These are phyloP conservation scores for Kodamaea anthophila DNA, from an alignment of 1,139 yeast genomes.

Conservation along the genomic window DNA sequence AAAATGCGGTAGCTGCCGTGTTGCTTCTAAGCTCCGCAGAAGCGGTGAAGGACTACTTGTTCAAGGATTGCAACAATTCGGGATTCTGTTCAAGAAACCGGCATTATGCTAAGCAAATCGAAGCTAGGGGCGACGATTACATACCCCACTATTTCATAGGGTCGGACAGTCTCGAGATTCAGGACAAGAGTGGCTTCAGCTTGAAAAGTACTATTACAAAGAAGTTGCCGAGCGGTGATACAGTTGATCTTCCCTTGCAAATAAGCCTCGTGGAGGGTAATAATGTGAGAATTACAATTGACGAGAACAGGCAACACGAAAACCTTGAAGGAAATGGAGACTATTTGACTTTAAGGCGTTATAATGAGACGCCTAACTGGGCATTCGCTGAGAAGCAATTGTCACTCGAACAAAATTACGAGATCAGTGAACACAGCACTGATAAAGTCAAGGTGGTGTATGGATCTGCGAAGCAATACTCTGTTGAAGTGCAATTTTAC, in stretches of 20 bases:
- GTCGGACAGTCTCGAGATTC: constrained; percentile 26
- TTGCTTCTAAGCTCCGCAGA: constrained; percentile 1
- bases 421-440: constrained; percentile 11
- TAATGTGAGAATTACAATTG: constrained; percentile 53
- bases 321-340: no score
- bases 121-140: constrained; percentile 19
- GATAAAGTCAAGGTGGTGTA: constrained; percentile 27
- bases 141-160: constrained; percentile 53
- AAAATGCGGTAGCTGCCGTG: neutral
- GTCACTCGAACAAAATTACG: constrained; percentile 7
- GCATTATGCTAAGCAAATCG: constrained; percentile 53
- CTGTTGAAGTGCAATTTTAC: constrained; percentile 35
- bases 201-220: constrained; percentile 46
- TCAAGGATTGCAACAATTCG: constrained; percentile 74
- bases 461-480: constrained; percentile 33
- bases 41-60: constrained; percentile 64
- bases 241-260: constrained; percentile 46
- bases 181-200: constrained; percentile 15
- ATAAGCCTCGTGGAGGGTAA: constrained; percentile 50
- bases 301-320: constrained; percentile 57
- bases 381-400: constrained; percentile 33
- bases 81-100: constrained; percentile 86
- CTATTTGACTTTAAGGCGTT: constrained; percentile 38
- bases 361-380: constrained; percentile 56
- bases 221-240: constrained; percentile 18